Base-by-base conservation (phyloP, 2,329 filamentous ascomycete species). In the Ascochyta fabae region DNA sequence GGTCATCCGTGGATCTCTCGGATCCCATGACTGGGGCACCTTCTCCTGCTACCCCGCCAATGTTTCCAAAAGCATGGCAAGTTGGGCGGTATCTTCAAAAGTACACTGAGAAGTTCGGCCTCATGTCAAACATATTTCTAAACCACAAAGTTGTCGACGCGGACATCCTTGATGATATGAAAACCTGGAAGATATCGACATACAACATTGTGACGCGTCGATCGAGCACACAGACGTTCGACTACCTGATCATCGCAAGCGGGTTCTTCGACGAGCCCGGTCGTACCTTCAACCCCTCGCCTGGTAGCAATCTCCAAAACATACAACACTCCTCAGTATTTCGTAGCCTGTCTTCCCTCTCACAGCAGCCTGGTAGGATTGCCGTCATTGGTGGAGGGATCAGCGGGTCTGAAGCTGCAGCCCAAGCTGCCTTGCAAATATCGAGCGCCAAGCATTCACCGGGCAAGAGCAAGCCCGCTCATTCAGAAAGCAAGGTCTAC, bases 321-420 rank as follows among this genome's bases (percentile, higher is more conserved):
- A 53, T 72, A 10, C 62, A 67, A 29, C 71, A 74, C 51, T 73
- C 72, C 6, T 70, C 71, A 1, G 27, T 61, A 6, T 73, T 75
- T 42, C 65, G 70, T 1, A 45, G 62, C 10, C 39, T 74, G 4
- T 49, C 56, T 0, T 55, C 58, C 4, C 56, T 75, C 12, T 59
- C 61, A 7, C 24, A 59, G 4, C 56, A 39, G 4, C 19, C 66
- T 1, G 83, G 84, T 16, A 90, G 87, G 66, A 86, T 95, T 15
- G 79, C 92, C 1, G 80, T 96, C 0, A 84, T 92, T 1, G 91
- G 91, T 0, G 91, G 90, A 0, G 90, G 92, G 65, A 92, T 95
- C 83, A 94, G 90, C 2, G 91, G 90, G 0, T 84, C 90, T 5
- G 91, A 96, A 77, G 88, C 88, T 44, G 88, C 90, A 0, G 87